Conservation (phyloP, 192 early-diverging fungal species). For the Powellomyces hirtus region DNA sequence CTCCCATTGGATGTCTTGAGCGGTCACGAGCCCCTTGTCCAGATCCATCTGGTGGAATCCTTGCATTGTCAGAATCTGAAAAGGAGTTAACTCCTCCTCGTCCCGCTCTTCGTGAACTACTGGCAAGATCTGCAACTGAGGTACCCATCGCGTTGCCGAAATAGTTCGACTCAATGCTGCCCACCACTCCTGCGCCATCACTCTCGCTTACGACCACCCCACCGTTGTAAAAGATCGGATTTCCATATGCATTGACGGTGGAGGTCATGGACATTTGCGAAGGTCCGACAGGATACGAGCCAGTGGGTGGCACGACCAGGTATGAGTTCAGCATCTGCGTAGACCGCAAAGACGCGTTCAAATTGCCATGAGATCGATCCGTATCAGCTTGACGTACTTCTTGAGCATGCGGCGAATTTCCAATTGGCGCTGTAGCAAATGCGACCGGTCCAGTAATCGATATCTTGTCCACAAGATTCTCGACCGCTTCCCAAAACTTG, state of each 20-base stretch:
- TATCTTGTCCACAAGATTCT: constrained; percentile 69
- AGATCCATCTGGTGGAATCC: not conserved
- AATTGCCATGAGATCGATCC: not conserved
- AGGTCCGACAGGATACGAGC: not conserved
- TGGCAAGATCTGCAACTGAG: too few species aligned
- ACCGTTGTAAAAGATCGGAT: constrained; percentile 16
- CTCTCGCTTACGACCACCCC: not conserved
- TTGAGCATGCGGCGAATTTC: constrained; percentile 10
- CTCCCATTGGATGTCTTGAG: too few species aligned
- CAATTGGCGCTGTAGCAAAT: constrained; percentile 32
- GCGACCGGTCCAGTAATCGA: constrained; percentile 45
- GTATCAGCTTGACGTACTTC: not conserved
- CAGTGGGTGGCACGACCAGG: constrained; percentile 31
- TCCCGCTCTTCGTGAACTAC: not conserved
- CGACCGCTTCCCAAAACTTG: constrained; percentile 77
- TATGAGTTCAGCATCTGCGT: constrained; percentile 45
- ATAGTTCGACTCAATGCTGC: constrained; percentile 28
- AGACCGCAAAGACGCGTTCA: constrained; percentile 17
- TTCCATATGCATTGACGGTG: not conserved
- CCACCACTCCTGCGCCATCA: not conserved
- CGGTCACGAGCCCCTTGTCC: not conserved
- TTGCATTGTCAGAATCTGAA: not conserved
- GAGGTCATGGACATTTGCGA: not conserved
- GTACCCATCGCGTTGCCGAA: constrained; percentile 4
- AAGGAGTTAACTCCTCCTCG: not conserved